Evolutionary conservation across 2,329 filamentous ascomycete genomes (phyloP).

Genomic region (Aspergillus versicolor): DNA sequence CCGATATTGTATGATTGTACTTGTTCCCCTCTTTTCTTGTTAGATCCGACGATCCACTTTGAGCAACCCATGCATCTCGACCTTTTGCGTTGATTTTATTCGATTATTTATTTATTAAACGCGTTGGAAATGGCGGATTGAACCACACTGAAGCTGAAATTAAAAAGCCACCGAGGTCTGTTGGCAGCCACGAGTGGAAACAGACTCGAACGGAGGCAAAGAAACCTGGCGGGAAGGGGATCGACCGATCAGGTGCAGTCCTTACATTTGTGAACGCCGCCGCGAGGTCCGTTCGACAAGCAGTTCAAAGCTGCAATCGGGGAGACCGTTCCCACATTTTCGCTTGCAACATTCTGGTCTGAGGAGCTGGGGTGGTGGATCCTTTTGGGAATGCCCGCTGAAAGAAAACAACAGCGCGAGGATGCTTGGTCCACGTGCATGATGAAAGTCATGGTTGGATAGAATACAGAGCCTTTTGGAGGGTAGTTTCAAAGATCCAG

Average conservation of each 20-base stretch:
- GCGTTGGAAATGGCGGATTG: background rate
- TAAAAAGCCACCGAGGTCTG: conserved; percentile 8
- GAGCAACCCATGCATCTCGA: background rate
- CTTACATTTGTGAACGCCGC: background rate
- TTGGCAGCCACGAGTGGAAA: conserved; percentile 8
- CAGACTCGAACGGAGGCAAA: conserved; percentile 1
- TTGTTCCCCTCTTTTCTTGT: background rate
- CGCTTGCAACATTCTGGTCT: background rate
- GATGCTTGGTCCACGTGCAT: background rate
- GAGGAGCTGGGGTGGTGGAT: background rate
- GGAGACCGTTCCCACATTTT: background rate
- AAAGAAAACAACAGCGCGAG: background rate
- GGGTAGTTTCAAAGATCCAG: background rate
- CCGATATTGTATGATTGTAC: background rate
- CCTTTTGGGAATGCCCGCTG: background rate
- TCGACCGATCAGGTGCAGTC: background rate
- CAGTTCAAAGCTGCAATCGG: background rate
- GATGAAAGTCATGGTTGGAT: background rate
- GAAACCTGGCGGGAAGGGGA: background rate
- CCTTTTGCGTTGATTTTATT: background rate
- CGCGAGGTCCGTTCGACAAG: background rate
- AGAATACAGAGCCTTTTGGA: background rate
- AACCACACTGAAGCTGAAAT: background rate
- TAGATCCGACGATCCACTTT: background rate
- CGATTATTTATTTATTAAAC: background rate